Evolutionary conservation across 2,329 filamentous ascomycete genomes (phyloP), one percentile per base, ranked within the genome.

Genomic region (Sporothrix euskadiensis): DNA sequence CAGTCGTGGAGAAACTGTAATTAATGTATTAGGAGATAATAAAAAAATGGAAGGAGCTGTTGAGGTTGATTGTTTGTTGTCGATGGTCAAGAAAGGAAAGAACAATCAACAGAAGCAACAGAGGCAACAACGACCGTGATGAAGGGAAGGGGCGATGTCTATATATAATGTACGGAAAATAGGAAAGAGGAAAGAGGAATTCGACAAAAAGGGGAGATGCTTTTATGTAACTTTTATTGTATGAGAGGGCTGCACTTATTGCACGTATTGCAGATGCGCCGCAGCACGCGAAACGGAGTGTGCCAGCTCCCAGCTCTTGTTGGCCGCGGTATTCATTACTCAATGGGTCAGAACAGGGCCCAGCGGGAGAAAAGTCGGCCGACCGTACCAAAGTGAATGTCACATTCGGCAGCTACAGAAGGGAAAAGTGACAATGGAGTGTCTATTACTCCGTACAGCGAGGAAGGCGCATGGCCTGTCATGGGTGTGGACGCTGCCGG

Each of bases 171-270:
- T n/a, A 39, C 19, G 30, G 14, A 39, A 35, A 35, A 14, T 32
- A 59, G 22, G 3, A 35, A 59, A 35, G 47, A 52, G 19, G n/a
- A 52, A 7, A 22, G 52, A 54, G n/a, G 14, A 22, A 1, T 7
- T 6, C 3, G 35, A 65, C 3, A 35, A 22, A 47, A 47, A 26
- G 39, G 10, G 41, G 59, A 12, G 26, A 35, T 26, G 52, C 44
- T 19, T 19, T 49, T 49, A 19, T 19, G 44, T 49, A 12, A 9
- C 9, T 9, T 12, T 35, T 8, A 2, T 10, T 19, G 52, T 12
- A 56, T 12, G 30, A 59, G 30, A 59, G 56, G 59, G 59, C 59
- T 65, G 59, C 59, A 65, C 59, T 41, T 65, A 65, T 65, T 65
- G 59, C 32, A 44, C 41, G 41, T 44, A 63, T 61, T 61, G 57